Conservation (phyloP, 768 basidiomycete genomes). For the Pilatotrama ljubarskyi region DNA sequence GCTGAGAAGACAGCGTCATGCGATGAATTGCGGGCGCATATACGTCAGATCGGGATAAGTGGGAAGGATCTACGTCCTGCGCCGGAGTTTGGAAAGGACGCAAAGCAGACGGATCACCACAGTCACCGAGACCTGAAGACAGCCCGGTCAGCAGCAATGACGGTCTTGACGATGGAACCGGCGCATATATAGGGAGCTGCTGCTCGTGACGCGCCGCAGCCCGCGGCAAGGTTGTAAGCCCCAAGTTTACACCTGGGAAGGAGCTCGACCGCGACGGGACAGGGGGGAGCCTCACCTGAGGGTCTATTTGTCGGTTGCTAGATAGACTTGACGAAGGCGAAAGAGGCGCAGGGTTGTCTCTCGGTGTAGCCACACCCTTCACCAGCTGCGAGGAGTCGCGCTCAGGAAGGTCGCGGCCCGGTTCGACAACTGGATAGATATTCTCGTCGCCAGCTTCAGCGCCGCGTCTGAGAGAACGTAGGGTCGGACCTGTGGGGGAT, state of each 20-base stretch:
- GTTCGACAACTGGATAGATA: not conserved
- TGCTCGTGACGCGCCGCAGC: not conserved
- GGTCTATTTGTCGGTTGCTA: not conserved
- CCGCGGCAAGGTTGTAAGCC: not conserved
- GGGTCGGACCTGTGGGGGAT: too few species aligned
- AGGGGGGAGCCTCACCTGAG: too few species aligned
- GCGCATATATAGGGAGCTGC: not conserved
- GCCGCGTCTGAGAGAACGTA: not conserved
- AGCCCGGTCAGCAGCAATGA: not conserved
- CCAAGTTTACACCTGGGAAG: too few species aligned
- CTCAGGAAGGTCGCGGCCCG: not conserved
- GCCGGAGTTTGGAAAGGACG: not conserved
- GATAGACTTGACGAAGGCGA: not conserved
- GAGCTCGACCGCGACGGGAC: not conserved
- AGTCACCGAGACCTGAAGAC: not conserved
- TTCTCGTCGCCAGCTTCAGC: not conserved
- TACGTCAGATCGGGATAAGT: too few species aligned
- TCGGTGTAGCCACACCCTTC: too few species aligned
- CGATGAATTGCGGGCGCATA: too few species aligned
- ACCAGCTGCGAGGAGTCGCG: not conserved
- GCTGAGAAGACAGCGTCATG: too few species aligned
- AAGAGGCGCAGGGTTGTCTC: not conserved
- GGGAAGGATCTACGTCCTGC: not conserved
- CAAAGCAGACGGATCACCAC: not conserved
- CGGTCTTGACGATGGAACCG: not conserved